Conservation (phyloP, 176 grass and related monocot species). For the Bothriochloa decipiens region DNA sequence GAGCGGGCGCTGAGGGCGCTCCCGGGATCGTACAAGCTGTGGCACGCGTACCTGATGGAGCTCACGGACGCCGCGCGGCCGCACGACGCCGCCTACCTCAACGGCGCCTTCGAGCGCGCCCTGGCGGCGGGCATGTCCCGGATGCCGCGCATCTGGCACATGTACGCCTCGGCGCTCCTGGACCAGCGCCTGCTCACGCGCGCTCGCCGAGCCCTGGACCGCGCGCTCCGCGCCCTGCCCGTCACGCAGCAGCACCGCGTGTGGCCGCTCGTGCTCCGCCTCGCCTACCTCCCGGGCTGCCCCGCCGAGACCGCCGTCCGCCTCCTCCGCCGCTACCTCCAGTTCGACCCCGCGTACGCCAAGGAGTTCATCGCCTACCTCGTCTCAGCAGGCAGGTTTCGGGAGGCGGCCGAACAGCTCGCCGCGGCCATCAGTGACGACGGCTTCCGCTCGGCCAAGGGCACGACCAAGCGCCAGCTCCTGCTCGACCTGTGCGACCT, state of each 20-base stretch:
- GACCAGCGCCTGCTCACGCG: conserved; percentile 63
- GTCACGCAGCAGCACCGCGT: conserved; percentile 67
- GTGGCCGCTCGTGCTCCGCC: conserved; percentile 59
- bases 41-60: conserved; percentile 79
- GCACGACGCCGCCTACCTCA: conserved; percentile 33
- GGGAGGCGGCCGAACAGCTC: conserved; percentile 63
- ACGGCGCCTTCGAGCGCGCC: conserved; percentile 65
- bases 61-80: conserved; percentile 48
- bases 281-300: conserved; percentile 54
- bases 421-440: conserved; percentile 59
- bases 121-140: conserved; percentile 63
- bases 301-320: conserved; percentile 52
- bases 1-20: conserved; percentile 70
- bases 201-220: conserved; percentile 54
- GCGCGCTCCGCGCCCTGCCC: conserved; percentile 60
- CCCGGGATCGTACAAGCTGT: conserved; percentile 75
- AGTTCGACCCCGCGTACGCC: conserved; percentile 60
- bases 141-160: conserved; percentile 81
- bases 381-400: conserved; percentile 54
- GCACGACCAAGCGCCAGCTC: conserved; percentile 68
- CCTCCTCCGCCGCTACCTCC: conserved; percentile 60
- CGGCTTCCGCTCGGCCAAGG: conserved; percentile 43
- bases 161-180: conserved; percentile 55
- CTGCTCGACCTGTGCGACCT: conserved; percentile 59
- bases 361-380: conserved; percentile 66